phyloP scores from a whole-genome alignment of 352 stramenopile genomes.

The Blastocystis hominis region DNA sequence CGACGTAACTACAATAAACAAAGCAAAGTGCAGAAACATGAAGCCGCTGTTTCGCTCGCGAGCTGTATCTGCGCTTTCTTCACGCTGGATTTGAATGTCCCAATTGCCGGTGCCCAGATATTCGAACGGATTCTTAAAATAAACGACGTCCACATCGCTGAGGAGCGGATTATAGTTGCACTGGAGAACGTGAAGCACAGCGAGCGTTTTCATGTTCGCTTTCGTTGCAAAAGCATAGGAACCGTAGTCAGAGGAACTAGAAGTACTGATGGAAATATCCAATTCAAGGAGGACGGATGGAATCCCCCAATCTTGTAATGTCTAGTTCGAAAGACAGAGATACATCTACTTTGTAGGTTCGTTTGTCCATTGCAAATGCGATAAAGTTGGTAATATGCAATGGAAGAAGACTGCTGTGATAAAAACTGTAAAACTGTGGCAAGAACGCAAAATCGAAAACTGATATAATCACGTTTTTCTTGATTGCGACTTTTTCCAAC shows the following conservation, averaged over 20 bases:
- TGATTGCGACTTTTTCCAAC: background rate
- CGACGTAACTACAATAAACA: constrained; percentile 29
- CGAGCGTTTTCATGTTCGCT: constrained; percentile 54
- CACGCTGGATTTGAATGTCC: constrained; percentile 54
- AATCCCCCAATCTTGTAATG: constrained; percentile 15
- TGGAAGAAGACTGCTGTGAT: constrained; percentile 49
- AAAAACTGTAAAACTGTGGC: constrained; percentile 46
- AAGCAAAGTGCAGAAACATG: background rate
- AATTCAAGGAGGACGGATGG: constrained; percentile 19
- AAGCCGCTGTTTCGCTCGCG: constrained; percentile 49
- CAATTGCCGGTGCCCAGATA: background rate
- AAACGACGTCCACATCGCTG: constrained; percentile 46
- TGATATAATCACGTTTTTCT: constrained; percentile 57
- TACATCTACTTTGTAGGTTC: constrained; percentile 10
- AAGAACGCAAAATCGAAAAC: constrained; percentile 56
- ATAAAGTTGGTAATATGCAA: constrained; percentile 55
- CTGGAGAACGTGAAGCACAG: constrained; percentile 34
- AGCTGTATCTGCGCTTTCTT: background rate
- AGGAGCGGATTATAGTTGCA: constrained; percentile 40
- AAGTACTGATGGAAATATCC: background rate
- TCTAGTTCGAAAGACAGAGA: background rate
- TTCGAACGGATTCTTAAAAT: constrained; percentile 55
- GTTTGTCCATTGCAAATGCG: constrained; percentile 46
- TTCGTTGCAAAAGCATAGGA: constrained; percentile 26
- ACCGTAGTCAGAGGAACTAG: constrained; percentile 26